phyloP scores from a whole-genome alignment of 1,139 yeast genomes.

The Pichia sp. region DNA sequence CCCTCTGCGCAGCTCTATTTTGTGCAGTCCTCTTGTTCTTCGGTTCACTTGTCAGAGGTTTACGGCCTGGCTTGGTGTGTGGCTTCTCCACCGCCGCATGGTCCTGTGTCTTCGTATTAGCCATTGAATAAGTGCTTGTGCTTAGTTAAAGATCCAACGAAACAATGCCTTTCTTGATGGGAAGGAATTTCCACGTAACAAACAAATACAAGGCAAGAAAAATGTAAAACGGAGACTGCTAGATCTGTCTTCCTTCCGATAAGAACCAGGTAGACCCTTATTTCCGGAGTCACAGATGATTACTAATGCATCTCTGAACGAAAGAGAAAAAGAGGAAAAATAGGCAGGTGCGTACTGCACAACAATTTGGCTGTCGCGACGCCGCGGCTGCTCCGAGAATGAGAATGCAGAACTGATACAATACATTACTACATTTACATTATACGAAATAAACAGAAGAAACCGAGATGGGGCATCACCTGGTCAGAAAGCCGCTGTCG shows the following conservation, averaged over 20 bases:
- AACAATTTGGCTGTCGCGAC: background rate
- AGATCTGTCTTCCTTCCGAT: background rate
- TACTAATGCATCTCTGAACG: background rate
- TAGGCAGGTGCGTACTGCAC: background rate
- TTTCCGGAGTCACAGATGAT: background rate
- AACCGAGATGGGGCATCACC: background rate
- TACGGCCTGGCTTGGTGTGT: conserved; percentile 54
- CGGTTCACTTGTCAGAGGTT: conserved; percentile 76
- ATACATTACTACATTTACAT: too few relatives aligned
- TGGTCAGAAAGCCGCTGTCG: background rate
- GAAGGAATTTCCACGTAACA: background rate
- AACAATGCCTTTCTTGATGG: background rate
- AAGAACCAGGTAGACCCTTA: background rate
- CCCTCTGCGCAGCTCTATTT: conserved; percentile 95
- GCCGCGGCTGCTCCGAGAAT: too few relatives aligned
- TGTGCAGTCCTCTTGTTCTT: conserved; percentile 89
- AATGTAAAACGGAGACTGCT: background rate
- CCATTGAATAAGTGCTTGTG: conserved; percentile 1
- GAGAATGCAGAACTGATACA: too few relatives aligned
- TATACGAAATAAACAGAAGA: too few relatives aligned
- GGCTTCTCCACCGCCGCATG: conserved; percentile 16
- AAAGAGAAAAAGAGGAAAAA: background rate
- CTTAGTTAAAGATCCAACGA: background rate
- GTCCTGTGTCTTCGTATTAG: conserved; percentile 11
- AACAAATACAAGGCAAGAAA: background rate